Base-by-base conservation (phyloP, 1,284 basidiomycete species). In the Cryptococcus sp. region DNA sequence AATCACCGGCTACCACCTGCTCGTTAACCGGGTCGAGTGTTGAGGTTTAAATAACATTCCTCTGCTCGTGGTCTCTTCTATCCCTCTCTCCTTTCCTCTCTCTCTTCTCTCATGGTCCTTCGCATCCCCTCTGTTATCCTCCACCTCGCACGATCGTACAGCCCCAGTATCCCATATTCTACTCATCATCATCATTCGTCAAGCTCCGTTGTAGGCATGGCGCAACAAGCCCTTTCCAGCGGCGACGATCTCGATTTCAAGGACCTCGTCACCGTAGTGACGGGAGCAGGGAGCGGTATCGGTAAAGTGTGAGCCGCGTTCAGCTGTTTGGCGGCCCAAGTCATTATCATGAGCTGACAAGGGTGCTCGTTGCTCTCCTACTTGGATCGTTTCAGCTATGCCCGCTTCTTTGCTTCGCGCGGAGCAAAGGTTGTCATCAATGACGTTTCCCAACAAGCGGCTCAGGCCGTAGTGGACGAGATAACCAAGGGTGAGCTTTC, bases 341-440 rank as follows among this genome's bases (percentile, higher is more conserved):
- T 49, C 7, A 11, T 25, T 3, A 47, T 23, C 16, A n/a, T 4
- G 38, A 51, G 19, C 23, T 51, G 38, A 50, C 35, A 38, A 30
- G 3, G 13, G n/a, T 40, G 15, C 53, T 54, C 42, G 16, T 6
- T n/a, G 25, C 10, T 16, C 19, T 51, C 17, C n/a, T 47, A 17
- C 11, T 43, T 22, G 25, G 22, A 38, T 13, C 20, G 17, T 22
- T 22, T 2, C 73, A 93, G 94, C 30, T 97, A 99, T 79, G 90
- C 94, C 1, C 81, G 90, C 56, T 84, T 93, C 68, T 97, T 93
- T 77, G 94, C 93, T 35, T 85, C 89, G 13, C 85, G 92, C 56
- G 95, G 95, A 13, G 93, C 93, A 17, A 93, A 92, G 70, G 86
- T 99, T 60, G 90, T 99, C 63, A 90, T 98, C 46, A 96, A 97